Evolutionary conservation across 208 protist species (phyloP).

Genomic region (Trichomonas tenax): DNA sequence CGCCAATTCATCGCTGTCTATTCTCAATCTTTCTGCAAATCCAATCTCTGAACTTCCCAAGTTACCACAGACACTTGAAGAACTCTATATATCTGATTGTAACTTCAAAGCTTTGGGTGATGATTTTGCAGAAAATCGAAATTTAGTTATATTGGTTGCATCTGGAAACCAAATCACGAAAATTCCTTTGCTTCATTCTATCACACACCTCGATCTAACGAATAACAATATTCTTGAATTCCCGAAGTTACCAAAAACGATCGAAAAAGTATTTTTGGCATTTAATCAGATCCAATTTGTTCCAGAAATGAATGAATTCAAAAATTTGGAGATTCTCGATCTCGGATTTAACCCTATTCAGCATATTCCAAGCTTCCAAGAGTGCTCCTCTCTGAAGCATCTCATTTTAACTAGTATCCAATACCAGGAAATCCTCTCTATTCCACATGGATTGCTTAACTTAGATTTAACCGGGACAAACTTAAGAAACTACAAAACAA

Average conservation of each 20-base stretch:
- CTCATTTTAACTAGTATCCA: background rate
- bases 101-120: too few species aligned
- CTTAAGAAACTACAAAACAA: background rate
- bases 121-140: too few species aligned
- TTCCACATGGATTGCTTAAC: background rate
- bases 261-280: background rate
- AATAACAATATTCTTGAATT: background rate
- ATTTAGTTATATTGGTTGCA: too few species aligned
- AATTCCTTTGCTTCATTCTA: too few species aligned
- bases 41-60: too few species aligned
- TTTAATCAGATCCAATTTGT: background rate
- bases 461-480: background rate
- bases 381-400: background rate
- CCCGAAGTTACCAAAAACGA: background rate
- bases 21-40: too few species aligned
- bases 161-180: too few species aligned
- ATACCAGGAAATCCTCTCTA: background rate
- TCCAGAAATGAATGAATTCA: background rate
- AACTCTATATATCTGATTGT: too few species aligned
- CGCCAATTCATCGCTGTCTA: too few species aligned
- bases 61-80: too few species aligned
- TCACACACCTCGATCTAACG: background rate
- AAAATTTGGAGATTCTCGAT: background rate
- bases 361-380: background rate
- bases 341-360: background rate